Evolutionary conservation across 306 rosid species (phyloP), one percentile per base, ranked within the genome.

Genomic region (Pyrus pyrifolia): DNA sequence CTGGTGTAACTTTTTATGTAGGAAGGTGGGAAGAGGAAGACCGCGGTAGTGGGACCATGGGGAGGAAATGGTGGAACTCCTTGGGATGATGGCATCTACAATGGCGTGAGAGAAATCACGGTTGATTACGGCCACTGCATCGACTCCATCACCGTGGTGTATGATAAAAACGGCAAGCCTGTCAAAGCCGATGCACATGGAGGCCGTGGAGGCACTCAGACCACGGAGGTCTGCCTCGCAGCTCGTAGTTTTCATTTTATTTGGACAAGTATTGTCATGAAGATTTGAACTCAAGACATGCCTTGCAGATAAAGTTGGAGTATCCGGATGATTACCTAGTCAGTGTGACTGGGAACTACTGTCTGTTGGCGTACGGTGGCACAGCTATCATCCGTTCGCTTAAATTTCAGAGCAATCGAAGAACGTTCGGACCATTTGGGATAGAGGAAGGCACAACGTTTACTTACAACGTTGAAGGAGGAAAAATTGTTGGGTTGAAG

Each of bases 61-160:
- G 92, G 92, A 76, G 95, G 95, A 44, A 82, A 80, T 14, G 94
- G 92, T 1, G 97, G 95, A 57, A 79, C 27, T 49, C 73, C 51
- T 72, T 89, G 92, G 97, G 94, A 89, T 38, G 94, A 89, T 73
- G 92, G 97, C 17, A 38, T 53, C 76, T 87, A 84, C 79, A 60
- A 69, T 40, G 91, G 91, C 22, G 83, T 91, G 46, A 88, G 89
- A 70, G 88, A 86, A 82, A 77, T 89, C 66, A 80, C 68, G 5
- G 72, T 91, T 1, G 81, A 66, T 65, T 86, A 83, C 46, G 91
- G 67, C 64, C 86, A 17, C 63, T 85, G 88, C 78, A 86, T 91
- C 59, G 89, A 88, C 59, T 91, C 92, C 15, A 83, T 89, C 30
- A 75, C 63, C 5, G 83, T 83, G 64, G 88, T 87, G 53, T 91